phyloP scores from a whole-genome alignment of 371 early-diverging fungal species.

The Mortierella sp. region DNA sequence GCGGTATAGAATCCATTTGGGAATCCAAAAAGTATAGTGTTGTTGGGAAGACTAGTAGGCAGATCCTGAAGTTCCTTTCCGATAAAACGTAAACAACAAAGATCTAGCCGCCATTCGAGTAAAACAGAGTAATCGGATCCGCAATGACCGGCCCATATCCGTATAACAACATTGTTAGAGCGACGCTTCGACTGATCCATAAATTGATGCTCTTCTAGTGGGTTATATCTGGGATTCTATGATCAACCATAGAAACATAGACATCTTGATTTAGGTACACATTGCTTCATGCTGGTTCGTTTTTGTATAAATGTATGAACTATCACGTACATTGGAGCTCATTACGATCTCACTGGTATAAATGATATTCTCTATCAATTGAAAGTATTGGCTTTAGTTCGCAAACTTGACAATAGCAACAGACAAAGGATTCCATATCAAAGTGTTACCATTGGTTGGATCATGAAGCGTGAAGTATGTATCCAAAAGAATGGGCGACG shows the following conservation, averaged over 20 bases:
- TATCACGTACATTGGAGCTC: conserved; percentile 41
- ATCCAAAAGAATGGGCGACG: conserved; percentile 38
- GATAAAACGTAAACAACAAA: conserved; percentile 62
- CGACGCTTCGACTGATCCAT: conserved; percentile 22
- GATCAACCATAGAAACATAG: background rate
- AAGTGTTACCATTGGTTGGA: conserved; percentile 30
- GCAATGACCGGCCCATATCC: conserved; percentile 64
- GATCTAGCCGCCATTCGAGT: conserved; percentile 66
- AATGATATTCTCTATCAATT: conserved; percentile 38
- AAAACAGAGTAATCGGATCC: conserved; percentile 61
- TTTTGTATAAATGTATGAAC: background rate
- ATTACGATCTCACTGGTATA: conserved; percentile 52
- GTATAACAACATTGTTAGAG: conserved; percentile 42
- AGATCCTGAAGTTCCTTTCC: conserved; percentile 63
- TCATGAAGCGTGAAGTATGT: conserved; percentile 51
- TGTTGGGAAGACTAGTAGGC: conserved; percentile 62
- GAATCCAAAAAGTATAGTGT: conserved; percentile 66
- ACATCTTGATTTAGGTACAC: background rate
- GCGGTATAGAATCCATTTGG: conserved; percentile 71
- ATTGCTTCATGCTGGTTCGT: no score
- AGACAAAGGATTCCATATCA: background rate
- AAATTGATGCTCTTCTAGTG: conserved; percentile 41
- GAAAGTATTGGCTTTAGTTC: background rate
- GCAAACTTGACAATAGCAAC: background rate
- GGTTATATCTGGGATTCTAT: conserved; percentile 44